Conservation (phyloP, 2,329 filamentous ascomycete genomes). For the Hypoxylon sp. region DNA sequence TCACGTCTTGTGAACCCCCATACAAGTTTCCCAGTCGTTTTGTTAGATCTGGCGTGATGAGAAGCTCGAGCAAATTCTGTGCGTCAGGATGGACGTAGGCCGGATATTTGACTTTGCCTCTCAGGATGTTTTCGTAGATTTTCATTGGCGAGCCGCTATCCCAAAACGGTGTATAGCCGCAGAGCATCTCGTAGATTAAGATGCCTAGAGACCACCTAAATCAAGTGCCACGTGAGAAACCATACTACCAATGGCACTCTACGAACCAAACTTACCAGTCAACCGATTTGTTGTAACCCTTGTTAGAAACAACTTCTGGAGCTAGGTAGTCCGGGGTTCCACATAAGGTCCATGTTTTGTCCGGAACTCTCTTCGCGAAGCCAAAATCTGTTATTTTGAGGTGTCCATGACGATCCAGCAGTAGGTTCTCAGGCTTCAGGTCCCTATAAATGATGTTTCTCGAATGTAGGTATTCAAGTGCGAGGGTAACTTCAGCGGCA, state of each 20-base stretch:
- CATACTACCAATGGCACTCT: conserved; percentile 21
- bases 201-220: conserved; percentile 97
- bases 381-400: conserved; percentile 99
- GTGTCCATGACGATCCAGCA: conserved; percentile 92
- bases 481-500: conserved; percentile 94
- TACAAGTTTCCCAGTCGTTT: conserved; percentile 96
- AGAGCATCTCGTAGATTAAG: conserved; percentile 99
- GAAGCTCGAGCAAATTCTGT: conserved; percentile 88
- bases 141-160: conserved; percentile 98
- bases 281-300: conserved; percentile 99
- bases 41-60: conserved; percentile 95
- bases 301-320: conserved; percentile 98
- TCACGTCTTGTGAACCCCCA: conserved; percentile 90
- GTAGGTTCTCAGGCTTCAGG: conserved; percentile 93
- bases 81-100: conserved; percentile 95
- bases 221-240: conserved; percentile 19
- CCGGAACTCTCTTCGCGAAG: conserved; percentile 96
- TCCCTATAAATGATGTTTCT: conserved; percentile 98
- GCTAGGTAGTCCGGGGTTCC: conserved; percentile 98
- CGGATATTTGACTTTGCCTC: conserved; percentile 95
- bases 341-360: conserved; percentile 99
- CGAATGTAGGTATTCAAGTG: conserved; percentile 93
- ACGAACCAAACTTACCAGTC: conserved; percentile 81
- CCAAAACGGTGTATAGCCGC: conserved; percentile 99
- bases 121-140: conserved; percentile 99